Conservation (phyloP, 2,329 filamentous ascomycete species). For the Fusarium sp. region DNA sequence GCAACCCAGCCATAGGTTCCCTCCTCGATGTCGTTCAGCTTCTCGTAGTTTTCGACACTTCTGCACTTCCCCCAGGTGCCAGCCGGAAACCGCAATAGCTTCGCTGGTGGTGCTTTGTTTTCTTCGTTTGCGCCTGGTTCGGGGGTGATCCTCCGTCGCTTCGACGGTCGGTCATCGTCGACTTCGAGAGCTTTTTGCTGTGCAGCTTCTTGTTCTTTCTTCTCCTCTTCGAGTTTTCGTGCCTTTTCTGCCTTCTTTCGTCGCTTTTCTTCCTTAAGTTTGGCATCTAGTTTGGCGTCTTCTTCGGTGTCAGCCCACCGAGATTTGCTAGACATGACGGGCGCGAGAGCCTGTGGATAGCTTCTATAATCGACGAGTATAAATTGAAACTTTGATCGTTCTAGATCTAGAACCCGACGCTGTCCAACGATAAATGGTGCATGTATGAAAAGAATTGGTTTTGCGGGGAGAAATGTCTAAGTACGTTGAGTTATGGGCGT, state of each 20-base stretch:
- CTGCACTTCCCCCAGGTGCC: constrained; percentile 77
- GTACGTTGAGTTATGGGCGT: not conserved
- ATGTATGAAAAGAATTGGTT: not conserved
- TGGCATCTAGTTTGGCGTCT: constrained; percentile 79
- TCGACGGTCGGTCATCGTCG: constrained; percentile 63
- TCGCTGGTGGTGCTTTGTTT: constrained; percentile 52
- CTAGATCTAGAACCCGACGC: not conserved
- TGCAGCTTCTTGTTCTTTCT: constrained; percentile 52
- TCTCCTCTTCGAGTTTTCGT: constrained; percentile 69
- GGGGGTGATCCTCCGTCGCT: constrained; percentile 70
- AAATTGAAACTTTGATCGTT: not conserved
- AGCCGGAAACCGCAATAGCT: constrained; percentile 78
- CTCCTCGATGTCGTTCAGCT: constrained; percentile 96
- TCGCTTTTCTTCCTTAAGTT: constrained; percentile 89
- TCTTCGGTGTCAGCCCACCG: constrained; percentile 91
- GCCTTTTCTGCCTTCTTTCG: constrained; percentile 86
- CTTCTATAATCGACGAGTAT: not conserved
- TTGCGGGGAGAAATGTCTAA: constrained; percentile 9
- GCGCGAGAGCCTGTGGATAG: not conserved
- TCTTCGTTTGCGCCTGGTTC: constrained; percentile 51
- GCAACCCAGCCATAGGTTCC: constrained; percentile 97
- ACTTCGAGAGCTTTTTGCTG: constrained; percentile 28
- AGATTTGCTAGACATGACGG: constrained; percentile 74
- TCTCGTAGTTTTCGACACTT: constrained; percentile 89
- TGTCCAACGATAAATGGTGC: not conserved